These are phyloP conservation scores for Boletus sp. DNA, from an alignment of 768 basidiomycete genomes.

Conservation along the genomic window DNA sequence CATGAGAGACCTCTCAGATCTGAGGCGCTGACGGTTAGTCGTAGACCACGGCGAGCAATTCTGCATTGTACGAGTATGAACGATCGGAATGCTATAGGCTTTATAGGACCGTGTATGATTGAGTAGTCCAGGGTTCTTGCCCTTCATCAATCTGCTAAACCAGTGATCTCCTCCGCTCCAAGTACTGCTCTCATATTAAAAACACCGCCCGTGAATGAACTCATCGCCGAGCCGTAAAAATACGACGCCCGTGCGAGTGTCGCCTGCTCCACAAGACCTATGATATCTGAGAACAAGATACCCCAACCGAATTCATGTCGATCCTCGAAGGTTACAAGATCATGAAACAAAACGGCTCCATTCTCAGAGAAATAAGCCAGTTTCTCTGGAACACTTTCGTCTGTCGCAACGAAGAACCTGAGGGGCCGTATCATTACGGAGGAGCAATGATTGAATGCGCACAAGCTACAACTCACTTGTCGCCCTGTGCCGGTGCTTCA, in stretches of 20 bases:
- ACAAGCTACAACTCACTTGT: constrained; percentile 12
- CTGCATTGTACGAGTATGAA: constrained; percentile 14
- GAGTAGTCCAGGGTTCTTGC: neutral
- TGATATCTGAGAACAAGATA: constrained; percentile 38
- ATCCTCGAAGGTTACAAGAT: constrained; percentile 40
- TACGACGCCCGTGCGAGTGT: constrained; percentile 34
- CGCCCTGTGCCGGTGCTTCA: constrained; percentile 14
- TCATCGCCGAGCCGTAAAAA: constrained; percentile 39
- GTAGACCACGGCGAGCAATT: neutral
- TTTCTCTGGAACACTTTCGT: constrained; percentile 35
- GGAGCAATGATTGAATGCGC: neutral
- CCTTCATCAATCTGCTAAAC: constrained; percentile 32
- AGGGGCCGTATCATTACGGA: neutral
- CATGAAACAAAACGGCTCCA: constrained; percentile 37
- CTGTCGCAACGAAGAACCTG: constrained; percentile 35
- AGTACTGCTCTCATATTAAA: constrained; percentile 36
- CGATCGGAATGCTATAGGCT: neutral
- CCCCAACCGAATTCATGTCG: constrained; percentile 38
- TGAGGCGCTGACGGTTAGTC: neutral
- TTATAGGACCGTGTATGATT: neutral
- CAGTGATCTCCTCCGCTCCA: constrained; percentile 32
- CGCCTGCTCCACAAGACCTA: constrained; percentile 40
- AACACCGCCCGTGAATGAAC: constrained; percentile 39
- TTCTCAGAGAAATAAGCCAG: constrained; percentile 28
- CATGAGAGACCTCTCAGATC: constrained; percentile 4